Conservation (phyloP, 768 basidiomycete species). For the Dioszegia hungarica region DNA sequence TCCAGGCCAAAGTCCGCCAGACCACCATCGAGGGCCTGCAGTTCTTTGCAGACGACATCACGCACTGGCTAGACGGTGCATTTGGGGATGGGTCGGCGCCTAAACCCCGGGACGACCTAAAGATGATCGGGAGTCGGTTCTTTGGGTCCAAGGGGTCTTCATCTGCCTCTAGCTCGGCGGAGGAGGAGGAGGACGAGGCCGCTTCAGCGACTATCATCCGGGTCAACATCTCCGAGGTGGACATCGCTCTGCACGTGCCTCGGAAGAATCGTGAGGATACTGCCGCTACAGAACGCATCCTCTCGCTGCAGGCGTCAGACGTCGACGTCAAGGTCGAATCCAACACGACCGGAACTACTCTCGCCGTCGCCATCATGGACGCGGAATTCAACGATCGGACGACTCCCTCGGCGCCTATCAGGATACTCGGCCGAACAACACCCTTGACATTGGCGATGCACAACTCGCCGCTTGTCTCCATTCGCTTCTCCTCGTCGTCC, state of each 20-base stretch:
- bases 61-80: conserved; percentile 63
- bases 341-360: conserved; percentile 63
- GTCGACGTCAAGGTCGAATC: conserved; percentile 62
- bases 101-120: conserved; percentile 54
- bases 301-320: conserved; percentile 59
- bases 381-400: conserved; percentile 57
- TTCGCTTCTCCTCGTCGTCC: conserved; percentile 63
- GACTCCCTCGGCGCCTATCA: conserved; percentile 40
- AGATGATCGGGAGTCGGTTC: conserved; percentile 74
- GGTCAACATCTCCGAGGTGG: conserved; percentile 43
- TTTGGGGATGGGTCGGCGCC: conserved; percentile 34
- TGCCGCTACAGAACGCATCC: background rate
- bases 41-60: conserved; percentile 78
- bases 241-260: conserved; percentile 56
- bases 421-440: conserved; percentile 58
- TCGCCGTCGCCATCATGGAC: conserved; percentile 64
- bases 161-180: conserved; percentile 27
- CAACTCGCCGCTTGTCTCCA: conserved; percentile 28
- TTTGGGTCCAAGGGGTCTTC: conserved; percentile 40
- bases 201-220: conserved; percentile 15
- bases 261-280: conserved; percentile 42
- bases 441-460: conserved; percentile 53
- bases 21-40: conserved; percentile 68
- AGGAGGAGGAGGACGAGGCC: conserved; percentile 28
- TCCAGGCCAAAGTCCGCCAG: conserved; percentile 55